These are phyloP conservation scores for Przewalskia tangutica DNA, from an alignment of 257 asterid species.

Conservation along the genomic window DNA sequence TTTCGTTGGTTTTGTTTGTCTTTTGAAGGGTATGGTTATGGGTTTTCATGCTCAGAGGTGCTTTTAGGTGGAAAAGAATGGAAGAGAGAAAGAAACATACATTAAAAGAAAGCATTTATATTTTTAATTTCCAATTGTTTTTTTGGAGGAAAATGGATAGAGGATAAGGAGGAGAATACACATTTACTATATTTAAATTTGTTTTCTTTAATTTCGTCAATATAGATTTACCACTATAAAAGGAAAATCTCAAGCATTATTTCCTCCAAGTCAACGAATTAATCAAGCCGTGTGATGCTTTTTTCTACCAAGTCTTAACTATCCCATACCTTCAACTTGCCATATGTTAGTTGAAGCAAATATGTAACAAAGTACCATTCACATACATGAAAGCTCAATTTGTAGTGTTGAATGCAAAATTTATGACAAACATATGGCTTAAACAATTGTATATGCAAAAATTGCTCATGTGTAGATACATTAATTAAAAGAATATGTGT, in stretches of 20 bases:
- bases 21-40: not conserved
- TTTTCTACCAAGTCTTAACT: not conserved
- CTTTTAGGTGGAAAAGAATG: constrained; percentile 1
- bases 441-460: not conserved
- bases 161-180: not conserved
- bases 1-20: not conserved
- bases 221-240: not conserved
- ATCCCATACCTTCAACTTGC: no score
- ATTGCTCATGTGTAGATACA: not conserved
- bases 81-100: not conserved
- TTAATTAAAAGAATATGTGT: constrained; percentile 3
- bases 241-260: not conserved
- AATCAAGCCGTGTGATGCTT: not conserved
- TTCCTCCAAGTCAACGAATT: not conserved
- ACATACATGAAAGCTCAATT: not conserved
- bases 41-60: not conserved
- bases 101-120: not conserved
- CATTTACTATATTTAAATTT: not conserved
- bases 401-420: not conserved
- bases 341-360: not conserved
- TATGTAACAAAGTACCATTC: not conserved
- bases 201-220: not conserved
- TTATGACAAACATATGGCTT: not conserved
- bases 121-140: no score
- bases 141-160: not conserved